Base-by-base conservation (phyloP, 768 basidiomycete species). In the Hericium coralloides region DNA sequence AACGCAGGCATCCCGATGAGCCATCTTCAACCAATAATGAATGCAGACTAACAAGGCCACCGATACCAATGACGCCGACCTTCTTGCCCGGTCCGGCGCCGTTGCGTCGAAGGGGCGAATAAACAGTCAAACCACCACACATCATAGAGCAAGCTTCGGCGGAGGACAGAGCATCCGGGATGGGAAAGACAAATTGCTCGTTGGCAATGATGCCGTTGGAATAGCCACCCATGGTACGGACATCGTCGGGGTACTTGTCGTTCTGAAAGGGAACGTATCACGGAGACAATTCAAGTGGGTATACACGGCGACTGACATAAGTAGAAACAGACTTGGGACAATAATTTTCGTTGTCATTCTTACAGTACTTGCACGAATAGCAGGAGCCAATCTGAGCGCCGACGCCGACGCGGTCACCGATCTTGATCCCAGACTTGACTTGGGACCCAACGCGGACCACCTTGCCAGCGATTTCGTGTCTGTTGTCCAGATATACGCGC, bases 51-150 rank as follows among this genome's bases (percentile, higher is more conserved):
- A 45, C 43, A 18, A 85, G 71, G 18, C 84, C 84, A 38, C 84
- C 84, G 38, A 88, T 76, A 45, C 85, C 84, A 59, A 87, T 72
- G 45, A 88, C 68, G 47, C 84, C 86, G 60, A 88, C 80, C 59
- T 75, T 77, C 70, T 81, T 83, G 45, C 84, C 84, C 1, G 81
- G 80, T 0, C 83, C 83, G 56, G 61, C 66, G 26, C 78, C 78
- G 67, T 81, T 77, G 31, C 78, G 71, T 25, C 74, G 72, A 18
- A 87, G 70, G 12, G 85, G 84, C 0, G 81, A 83, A 70, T 73
- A 84, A 8, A 81, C 78, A 7, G 84, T 85, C n/a, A 84, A 65
- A 26, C 84, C 84, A 6, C 74, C 85, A 64, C 83, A 87, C 49
- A 85, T 67, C 78, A 87, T 78, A 7, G 83, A 82, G 2, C 83